phyloP scores from a whole-genome alignment of 2,329 filamentous ascomycete genomes.

The Chrysosporium queenslandicum region DNA sequence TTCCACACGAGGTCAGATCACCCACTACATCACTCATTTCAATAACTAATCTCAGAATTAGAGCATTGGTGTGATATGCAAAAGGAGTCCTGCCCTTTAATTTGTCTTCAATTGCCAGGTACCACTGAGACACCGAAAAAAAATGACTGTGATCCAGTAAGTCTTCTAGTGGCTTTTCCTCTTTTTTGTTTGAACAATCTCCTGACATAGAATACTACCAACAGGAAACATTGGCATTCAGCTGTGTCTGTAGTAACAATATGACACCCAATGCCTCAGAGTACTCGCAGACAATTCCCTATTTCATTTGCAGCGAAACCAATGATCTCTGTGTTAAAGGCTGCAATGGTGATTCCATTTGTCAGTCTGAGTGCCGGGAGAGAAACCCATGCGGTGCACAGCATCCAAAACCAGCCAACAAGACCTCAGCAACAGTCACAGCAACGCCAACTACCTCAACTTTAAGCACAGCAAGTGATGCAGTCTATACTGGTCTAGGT shows the following conservation, averaged over 20 bases:
- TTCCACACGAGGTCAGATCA: constrained; percentile 28
- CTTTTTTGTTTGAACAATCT: not conserved
- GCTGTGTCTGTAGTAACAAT: constrained; percentile 48
- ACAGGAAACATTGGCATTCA: constrained; percentile 42
- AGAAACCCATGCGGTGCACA: constrained; percentile 54
- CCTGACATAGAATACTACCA: not conserved
- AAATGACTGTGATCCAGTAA: constrained; percentile 36
- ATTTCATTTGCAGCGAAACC: constrained; percentile 50
- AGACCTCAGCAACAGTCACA: constrained; percentile 28
- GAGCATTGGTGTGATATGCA: constrained; percentile 38
- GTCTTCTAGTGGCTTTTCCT: no score
- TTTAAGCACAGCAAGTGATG: constrained; percentile 22
- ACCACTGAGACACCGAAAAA: constrained; percentile 26
- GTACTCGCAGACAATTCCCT: constrained; percentile 54
- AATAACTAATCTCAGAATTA: constrained; percentile 19
- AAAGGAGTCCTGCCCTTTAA: constrained; percentile 35
- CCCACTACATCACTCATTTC: not conserved
- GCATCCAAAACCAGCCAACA: constrained; percentile 46
- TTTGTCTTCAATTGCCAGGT: constrained; percentile 36
- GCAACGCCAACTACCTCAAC: constrained; percentile 27
- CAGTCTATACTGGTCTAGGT: constrained; percentile 39
- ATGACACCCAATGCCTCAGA: constrained; percentile 49
- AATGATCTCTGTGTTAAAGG: constrained; percentile 46
- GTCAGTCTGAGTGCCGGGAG: constrained; percentile 43
- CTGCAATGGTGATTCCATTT: constrained; percentile 42